phyloP scores from a whole-genome alignment of 2,329 filamentous ascomycete species.

The Stagonosporopsis vannaccii region DNA sequence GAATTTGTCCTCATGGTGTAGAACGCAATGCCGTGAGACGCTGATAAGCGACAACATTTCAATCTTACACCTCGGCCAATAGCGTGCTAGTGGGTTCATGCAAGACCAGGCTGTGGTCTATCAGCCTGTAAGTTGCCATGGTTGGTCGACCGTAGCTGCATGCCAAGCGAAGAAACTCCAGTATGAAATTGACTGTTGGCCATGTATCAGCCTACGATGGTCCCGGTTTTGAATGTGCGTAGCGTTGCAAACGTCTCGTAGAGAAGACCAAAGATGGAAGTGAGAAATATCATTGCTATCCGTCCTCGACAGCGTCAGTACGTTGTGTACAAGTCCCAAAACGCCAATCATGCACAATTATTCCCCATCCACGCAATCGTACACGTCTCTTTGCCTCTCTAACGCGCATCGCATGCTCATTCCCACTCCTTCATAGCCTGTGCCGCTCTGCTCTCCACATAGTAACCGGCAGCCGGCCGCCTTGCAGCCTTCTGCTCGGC shows the following conservation, averaged over 20 bases:
- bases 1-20: too few species aligned
- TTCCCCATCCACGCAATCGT: background rate
- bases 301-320: background rate
- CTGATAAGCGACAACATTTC: too few species aligned
- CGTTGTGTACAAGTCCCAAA: background rate
- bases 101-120: too few species aligned
- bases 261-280: background rate
- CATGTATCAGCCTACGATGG: background rate
- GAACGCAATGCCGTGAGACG: too few species aligned
- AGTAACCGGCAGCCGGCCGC: constrained; percentile 81
- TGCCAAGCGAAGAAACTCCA: background rate
- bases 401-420: background rate
- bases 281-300: background rate
- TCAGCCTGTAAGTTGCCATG: background rate
- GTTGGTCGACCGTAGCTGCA: background rate
- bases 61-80: too few species aligned
- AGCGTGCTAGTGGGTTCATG: too few species aligned
- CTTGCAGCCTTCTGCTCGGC: constrained; percentile 74
- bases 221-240: background rate
- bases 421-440: constrained; percentile 29
- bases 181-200: background rate
- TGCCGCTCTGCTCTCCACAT: constrained; percentile 66
- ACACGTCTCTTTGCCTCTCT: background rate
- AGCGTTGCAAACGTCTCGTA: background rate
- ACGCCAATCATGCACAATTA: background rate